phyloP scores from a whole-genome alignment of 345 rosid genomes.

The Eucalyptus globulus region DNA sequence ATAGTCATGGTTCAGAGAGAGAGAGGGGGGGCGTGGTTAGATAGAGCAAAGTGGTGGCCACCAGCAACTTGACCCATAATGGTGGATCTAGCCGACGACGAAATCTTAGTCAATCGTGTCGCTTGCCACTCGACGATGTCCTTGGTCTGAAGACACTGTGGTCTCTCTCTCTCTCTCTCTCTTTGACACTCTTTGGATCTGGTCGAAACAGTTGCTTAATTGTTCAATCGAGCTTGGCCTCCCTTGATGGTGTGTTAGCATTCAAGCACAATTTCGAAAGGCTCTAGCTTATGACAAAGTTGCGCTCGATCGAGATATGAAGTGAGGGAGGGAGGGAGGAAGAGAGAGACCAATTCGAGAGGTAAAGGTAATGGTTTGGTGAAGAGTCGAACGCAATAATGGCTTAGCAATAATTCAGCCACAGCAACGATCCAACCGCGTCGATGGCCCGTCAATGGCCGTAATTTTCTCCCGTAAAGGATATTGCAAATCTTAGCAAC shows the following conservation, averaged over 20 bases:
- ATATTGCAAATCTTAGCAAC: background rate
- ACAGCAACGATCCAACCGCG: background rate
- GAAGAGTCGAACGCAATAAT: background rate
- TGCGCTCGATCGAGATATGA: background rate
- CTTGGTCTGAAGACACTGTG: too few relatives aligned
- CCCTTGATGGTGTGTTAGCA: background rate
- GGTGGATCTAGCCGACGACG: background rate
- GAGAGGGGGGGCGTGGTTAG: background rate
- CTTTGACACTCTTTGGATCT: too few relatives aligned
- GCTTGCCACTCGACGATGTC: too few relatives aligned
- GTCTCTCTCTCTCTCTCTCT: too few relatives aligned
- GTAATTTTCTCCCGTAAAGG: too few relatives aligned
- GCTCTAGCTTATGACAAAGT: background rate
- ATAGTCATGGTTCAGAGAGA: background rate
- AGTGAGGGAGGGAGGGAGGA: background rate
- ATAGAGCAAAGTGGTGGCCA: background rate
- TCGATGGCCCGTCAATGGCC: background rate
- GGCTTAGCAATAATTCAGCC: background rate
- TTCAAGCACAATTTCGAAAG: accelerated
- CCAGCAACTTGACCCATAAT: background rate
- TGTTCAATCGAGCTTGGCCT: background rate
- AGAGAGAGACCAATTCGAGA: background rate
- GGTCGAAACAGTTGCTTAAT: too few relatives aligned
- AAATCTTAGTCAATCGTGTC: too few relatives aligned
- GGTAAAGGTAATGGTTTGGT: background rate